Evolutionary conservation across 306 rosid genomes (phyloP).

Genomic region (Hippophae tibetana): DNA sequence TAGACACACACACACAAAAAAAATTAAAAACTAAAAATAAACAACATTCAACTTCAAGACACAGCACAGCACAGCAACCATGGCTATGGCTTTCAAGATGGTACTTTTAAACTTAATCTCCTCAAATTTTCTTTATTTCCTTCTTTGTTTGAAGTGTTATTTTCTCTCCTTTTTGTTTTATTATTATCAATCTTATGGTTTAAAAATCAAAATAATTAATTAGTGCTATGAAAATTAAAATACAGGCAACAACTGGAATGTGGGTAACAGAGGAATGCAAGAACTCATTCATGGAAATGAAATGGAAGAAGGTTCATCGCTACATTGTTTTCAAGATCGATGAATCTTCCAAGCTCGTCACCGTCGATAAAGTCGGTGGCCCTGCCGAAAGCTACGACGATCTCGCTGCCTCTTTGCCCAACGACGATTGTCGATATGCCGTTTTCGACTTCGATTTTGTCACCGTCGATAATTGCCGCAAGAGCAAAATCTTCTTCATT

Average conservation of each 20-base stretch:
- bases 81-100: conserved; percentile 99
- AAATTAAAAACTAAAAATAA: background rate
- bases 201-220: background rate
- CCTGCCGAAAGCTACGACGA: conserved; percentile 76
- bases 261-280: conserved; percentile 98
- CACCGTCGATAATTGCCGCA: conserved; percentile 91
- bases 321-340: conserved; percentile 97
- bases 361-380: conserved; percentile 90
- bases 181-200: background rate
- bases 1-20: conserved; percentile 5
- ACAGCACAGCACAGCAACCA: conserved; percentile 24
- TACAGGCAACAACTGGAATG: conserved; percentile 96
- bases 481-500: conserved; percentile 99
- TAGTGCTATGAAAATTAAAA: background rate
- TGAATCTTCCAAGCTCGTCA: conserved; percentile 69
- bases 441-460: conserved; percentile 96
- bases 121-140: no score
- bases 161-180: no score
- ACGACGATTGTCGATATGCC: conserved; percentile 88
- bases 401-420: conserved; percentile 79
- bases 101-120: conserved; percentile 20
- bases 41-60: conserved; percentile 4
- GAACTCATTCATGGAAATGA: conserved; percentile 96
- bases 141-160: no score
- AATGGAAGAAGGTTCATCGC: conserved; percentile 91